Percentiles rank a stretch among this genome's conserved stretches.
Evolutionary conservation across 2,329 filamentous ascomycete species (phyloP).

Genomic region (Camillea tinctor): DNA sequence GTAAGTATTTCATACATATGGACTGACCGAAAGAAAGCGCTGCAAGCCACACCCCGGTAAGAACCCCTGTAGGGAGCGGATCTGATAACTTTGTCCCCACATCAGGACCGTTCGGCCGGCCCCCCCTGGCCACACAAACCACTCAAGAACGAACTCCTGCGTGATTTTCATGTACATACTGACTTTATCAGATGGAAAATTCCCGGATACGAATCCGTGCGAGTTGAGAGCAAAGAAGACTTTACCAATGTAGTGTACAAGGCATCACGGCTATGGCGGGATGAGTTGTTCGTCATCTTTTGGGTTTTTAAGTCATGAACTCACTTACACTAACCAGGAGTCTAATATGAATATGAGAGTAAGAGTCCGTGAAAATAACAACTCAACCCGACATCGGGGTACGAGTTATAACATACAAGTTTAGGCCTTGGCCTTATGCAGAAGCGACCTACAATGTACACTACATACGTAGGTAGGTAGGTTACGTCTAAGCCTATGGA

Average conservation of each 20-base stretch:
- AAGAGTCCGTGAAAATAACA: no score
- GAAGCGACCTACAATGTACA: neutral
- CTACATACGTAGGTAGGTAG: no score
- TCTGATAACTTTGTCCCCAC: constrained; percentile 28
- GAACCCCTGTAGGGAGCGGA: constrained; percentile 25
- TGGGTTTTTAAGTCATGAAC: no score
- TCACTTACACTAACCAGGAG: neutral
- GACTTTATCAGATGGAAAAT: neutral
- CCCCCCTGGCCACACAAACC: constrained; percentile 1
- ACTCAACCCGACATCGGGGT: neutral
- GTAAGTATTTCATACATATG: neutral
- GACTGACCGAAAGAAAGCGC: neutral
- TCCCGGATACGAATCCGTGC: neutral
- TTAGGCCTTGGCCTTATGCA: neutral
- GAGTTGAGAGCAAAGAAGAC: neutral
- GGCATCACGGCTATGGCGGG: no score
- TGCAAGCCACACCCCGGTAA: neutral
- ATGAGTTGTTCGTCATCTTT: no score
- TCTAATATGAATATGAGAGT: neutral
- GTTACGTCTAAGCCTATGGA: neutral
- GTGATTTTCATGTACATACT: neutral
- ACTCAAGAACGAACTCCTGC: neutral
- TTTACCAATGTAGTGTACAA: no score
- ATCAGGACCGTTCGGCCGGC: constrained; percentile 4
- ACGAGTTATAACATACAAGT: neutral